Evolutionary conservation across 1,284 basidiomycete species (phyloP).

Genomic region (Rhodotorula glutinis): DNA sequence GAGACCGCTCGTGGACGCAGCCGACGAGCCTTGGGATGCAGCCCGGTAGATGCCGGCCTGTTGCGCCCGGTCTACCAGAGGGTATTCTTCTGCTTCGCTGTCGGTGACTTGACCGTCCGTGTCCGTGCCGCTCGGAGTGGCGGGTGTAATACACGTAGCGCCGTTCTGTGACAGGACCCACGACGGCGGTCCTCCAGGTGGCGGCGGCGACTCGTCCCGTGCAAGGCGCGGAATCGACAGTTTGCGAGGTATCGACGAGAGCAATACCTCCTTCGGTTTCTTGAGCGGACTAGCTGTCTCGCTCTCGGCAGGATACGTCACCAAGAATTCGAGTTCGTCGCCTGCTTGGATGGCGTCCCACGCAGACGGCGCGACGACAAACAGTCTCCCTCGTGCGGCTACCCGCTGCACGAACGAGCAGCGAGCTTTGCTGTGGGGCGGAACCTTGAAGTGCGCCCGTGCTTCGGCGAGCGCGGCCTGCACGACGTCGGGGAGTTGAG

Average conservation of each 20-base stretch:
- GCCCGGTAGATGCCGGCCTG: neutral
- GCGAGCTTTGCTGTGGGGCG: neutral
- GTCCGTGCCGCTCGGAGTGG: conserved; percentile 13
- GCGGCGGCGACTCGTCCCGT: neutral
- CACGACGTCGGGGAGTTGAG: neutral
- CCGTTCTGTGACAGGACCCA: neutral
- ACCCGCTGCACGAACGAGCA: conserved; percentile 1
- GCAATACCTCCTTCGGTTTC: too few species aligned
- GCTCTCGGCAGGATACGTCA: neutral
- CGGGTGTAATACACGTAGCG: neutral
- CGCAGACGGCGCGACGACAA: conserved; percentile 1
- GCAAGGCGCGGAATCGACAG: neutral
- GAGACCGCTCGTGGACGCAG: too few species aligned
- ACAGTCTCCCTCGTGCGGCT: neutral
- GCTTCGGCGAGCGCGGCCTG: conserved; percentile 4
- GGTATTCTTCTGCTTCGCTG: neutral
- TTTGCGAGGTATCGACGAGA: neutral
- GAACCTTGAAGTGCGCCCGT: neutral
- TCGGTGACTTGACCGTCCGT: conserved; percentile 5
- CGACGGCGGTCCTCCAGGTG: neutral
- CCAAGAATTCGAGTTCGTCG: conserved; percentile 1
- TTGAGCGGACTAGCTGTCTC: neutral
- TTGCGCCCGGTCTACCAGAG: too few species aligned
- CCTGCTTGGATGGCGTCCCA: neutral
- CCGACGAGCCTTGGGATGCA: too few species aligned